phyloP scores from a whole-genome alignment of 495 filamentous ascomycete species.

The Lichina pygmaea region DNA sequence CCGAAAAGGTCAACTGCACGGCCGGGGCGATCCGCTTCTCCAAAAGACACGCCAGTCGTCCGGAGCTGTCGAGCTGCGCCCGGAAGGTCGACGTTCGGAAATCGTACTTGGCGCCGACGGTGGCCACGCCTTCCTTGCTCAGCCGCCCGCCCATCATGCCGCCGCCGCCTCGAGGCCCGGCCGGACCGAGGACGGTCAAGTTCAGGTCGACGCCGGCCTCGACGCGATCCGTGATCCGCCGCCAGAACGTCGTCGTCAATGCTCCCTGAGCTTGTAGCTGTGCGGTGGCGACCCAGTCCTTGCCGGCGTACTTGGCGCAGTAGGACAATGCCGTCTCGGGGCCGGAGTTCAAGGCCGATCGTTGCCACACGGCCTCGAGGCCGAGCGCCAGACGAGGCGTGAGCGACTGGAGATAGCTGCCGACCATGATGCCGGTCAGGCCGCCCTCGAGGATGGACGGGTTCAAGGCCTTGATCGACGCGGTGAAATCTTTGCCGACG shows the following conservation, averaged over 20 bases:
- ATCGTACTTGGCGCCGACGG: slow-evolving; percentile 91
- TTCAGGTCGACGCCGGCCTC: slow-evolving; percentile 91
- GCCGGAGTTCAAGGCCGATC: slow-evolving; percentile 41
- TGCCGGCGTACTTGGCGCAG: slow-evolving; percentile 62
- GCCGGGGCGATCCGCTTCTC: slow-evolving; percentile 87
- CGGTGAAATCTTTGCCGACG: slow-evolving; percentile 72
- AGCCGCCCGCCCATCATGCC: slow-evolving; percentile 41
- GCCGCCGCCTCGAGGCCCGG: slow-evolving; percentile 19
- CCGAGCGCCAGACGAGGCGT: slow-evolving; percentile 74
- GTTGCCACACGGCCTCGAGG: slow-evolving; percentile 83
- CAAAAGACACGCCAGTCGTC: slow-evolving; percentile 72
- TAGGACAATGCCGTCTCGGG: slow-evolving; percentile 75
- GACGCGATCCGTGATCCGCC: slow-evolving; percentile 74
- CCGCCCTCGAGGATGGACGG: slow-evolving; percentile 79
- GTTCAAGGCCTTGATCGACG: slow-evolving; percentile 74
- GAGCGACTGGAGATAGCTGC: slow-evolving; percentile 79
- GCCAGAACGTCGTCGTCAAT: slow-evolving; percentile 85
- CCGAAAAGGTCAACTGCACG: slow-evolving; percentile 77
- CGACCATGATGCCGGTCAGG: slow-evolving; percentile 80
- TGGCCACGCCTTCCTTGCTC: slow-evolving; percentile 64
- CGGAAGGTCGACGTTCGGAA: slow-evolving; percentile 86
- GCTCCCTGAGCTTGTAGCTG: slow-evolving; percentile 65
- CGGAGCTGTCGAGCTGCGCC: slow-evolving; percentile 82
- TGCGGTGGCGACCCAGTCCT: slow-evolving; percentile 73
- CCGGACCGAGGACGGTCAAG: slow-evolving; percentile 48